These are phyloP conservation scores for Sporothrix inflata DNA, from an alignment of 2,329 filamentous ascomycete genomes.

Conservation along the genomic window DNA sequence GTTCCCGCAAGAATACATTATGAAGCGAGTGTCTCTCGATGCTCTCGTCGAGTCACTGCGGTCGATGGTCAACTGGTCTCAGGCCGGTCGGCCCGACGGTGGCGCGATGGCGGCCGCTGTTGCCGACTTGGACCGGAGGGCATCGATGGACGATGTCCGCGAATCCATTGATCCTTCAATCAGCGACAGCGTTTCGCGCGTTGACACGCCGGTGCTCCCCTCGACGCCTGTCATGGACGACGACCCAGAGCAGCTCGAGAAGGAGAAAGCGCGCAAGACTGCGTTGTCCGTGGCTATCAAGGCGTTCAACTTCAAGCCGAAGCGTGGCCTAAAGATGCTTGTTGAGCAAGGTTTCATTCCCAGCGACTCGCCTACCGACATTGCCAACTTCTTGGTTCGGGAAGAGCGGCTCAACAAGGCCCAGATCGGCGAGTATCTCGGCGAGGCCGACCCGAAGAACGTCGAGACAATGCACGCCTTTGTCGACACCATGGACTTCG, in stretches of 20 bases:
- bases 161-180: constrained; percentile 76
- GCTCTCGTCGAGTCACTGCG: constrained; percentile 85
- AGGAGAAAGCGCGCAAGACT: constrained; percentile 90
- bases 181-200: constrained; percentile 63
- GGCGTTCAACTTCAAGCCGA: constrained; percentile 98
- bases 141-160: constrained; percentile 60
- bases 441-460: constrained; percentile 89
- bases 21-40: constrained; percentile 88
- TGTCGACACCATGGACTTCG: constrained; percentile 93
- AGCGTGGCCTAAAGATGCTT: constrained; percentile 84
- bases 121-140: constrained; percentile 55
- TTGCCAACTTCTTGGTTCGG: constrained; percentile 78
- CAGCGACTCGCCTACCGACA: constrained; percentile 76
- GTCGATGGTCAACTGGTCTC: constrained; percentile 91
- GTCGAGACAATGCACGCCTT: constrained; percentile 99
- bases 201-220: constrained; percentile 61
- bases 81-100: constrained; percentile 65
- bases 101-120: constrained; percentile 38
- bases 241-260: constrained; percentile 91
- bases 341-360: constrained; percentile 85
- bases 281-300: constrained; percentile 85
- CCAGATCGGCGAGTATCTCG: constrained; percentile 89
- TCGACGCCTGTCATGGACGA: constrained; percentile 73
- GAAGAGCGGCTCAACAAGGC: constrained; percentile 90
- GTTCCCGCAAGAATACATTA: constrained; percentile 83